Base-by-base conservation (phyloP, 176 grass and related monocot species). In the Ampelocalamus luodianensis region DNA sequence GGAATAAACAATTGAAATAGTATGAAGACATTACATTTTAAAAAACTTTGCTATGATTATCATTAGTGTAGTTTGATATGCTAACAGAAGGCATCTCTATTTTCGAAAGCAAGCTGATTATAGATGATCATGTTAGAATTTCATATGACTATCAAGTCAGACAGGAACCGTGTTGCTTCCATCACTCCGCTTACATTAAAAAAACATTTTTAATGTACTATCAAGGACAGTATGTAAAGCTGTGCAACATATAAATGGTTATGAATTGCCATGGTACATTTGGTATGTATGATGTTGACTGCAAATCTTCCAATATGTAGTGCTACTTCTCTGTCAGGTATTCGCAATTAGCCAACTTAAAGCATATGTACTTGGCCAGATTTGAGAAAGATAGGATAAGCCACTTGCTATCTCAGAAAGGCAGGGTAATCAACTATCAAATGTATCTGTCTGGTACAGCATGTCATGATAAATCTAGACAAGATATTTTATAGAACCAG, bases 401-500 rank as follows among this genome's bases (percentile, higher is more conserved):
- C n/a, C 10, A 80, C 66, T 65, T 75, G 14, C 2, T 46, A 46
- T 13, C 49, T 49, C 37, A 66, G 26, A 29, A 65, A 79, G 1
- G 13, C 5, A 36, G 26, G 10, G 17, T 65, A 78, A 36, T 32
- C 20, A 55, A 14, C 53, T 68, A 60, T 56, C 40, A 55, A 65
- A 78, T 86, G 10, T 71, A 70, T 53, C 10, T 40, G 8, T 55
- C 6, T 61, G 18, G 13, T 4, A 79, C 12, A 43, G n/a, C 8
- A 56, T 56, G 18, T 15, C 40, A 76, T 60, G 62, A 76, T 62
- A 54, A 51, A 70, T 83, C 14, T 56, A 72, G 10, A 36, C 37
- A 18, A 71, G 65, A 23, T 24, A 44, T 70, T 34, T 55, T 77
- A 26, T 64, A 77, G 8, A 54, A 67, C 42, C 20, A 77, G 40